Conservation (phyloP, 1,284 basidiomycete species). For the Rhodotorula sp. region DNA sequence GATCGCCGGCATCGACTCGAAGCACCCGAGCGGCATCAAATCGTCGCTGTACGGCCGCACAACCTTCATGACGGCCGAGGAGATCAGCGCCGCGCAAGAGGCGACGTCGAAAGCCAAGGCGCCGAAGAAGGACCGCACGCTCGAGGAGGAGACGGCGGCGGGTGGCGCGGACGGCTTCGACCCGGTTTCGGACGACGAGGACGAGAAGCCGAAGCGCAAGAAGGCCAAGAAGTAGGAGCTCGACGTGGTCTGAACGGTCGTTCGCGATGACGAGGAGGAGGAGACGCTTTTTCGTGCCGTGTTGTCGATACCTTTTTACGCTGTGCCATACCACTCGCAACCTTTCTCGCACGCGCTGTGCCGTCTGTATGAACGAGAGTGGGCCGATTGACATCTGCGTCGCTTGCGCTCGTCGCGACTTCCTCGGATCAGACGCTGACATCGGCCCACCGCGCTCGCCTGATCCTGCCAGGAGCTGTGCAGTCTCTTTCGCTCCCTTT, state of each 20-base stretch:
- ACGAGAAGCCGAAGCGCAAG: slow-evolving; percentile 6
- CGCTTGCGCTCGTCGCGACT: neutral
- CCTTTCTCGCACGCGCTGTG: neutral
- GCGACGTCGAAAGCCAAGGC: neutral
- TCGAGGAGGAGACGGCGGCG: slow-evolving; percentile 21
- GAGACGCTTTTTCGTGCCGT: too few species aligned
- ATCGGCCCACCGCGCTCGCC: neutral
- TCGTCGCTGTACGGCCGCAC: slow-evolving; percentile 43
- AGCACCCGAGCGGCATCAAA: slow-evolving; percentile 48
- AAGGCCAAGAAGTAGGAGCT: slow-evolving; percentile 10
- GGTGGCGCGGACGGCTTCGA: slow-evolving; percentile 22
- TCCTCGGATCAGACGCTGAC: neutral
- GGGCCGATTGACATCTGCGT: too few species aligned
- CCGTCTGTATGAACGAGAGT: neutral
- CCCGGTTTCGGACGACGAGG: slow-evolving; percentile 17
- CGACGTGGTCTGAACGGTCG: too few species aligned
- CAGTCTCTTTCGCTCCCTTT: too few species aligned
- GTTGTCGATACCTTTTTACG: neutral
- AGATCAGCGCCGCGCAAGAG: slow-evolving; percentile 26
- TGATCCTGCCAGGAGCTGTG: too few species aligned
- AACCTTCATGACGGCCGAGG: slow-evolving; percentile 35
- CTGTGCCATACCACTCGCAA: neutral
- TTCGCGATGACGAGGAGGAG: neutral
- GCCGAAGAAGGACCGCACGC: slow-evolving; percentile 13
- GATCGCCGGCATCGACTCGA: slow-evolving; percentile 50